Evolutionary conservation across 257 asterid species (phyloP).

Genomic region (Capsicum chinense): DNA sequence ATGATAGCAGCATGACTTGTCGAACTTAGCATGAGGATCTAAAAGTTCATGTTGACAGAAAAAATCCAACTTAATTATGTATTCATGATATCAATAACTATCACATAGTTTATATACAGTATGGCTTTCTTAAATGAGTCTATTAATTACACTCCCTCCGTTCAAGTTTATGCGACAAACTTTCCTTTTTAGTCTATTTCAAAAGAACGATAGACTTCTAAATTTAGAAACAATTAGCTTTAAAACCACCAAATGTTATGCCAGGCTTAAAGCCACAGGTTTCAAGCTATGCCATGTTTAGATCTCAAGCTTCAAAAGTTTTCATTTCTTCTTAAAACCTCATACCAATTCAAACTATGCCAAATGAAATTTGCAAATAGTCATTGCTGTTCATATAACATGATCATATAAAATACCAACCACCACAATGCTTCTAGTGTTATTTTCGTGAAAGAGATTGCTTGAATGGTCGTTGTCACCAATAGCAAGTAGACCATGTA

Average conservation of each 20-base stretch:
- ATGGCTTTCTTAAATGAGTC: background rate
- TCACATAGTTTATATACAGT: background rate
- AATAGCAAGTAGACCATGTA: background rate
- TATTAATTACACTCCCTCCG: background rate
- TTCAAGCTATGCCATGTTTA: background rate
- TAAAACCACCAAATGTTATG: background rate
- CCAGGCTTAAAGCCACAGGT: background rate
- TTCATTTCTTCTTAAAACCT: background rate
- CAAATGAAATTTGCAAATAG: background rate
- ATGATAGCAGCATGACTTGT: background rate
- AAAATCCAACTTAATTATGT: background rate
- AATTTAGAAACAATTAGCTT: background rate
- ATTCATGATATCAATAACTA: background rate
- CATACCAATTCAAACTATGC: background rate
- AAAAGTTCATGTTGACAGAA: background rate
- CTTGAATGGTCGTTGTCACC: background rate
- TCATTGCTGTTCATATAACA: constrained; percentile 2
- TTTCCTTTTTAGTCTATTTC: background rate
- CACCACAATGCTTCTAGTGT: background rate
- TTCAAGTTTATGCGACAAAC: background rate
- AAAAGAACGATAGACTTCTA: background rate
- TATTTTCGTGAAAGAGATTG: background rate
- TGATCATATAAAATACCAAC: background rate
- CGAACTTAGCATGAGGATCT: background rate
- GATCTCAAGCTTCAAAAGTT: background rate